phyloP scores from a whole-genome alignment of 1,284 basidiomycete species.

The Earliella scabrosa region DNA sequence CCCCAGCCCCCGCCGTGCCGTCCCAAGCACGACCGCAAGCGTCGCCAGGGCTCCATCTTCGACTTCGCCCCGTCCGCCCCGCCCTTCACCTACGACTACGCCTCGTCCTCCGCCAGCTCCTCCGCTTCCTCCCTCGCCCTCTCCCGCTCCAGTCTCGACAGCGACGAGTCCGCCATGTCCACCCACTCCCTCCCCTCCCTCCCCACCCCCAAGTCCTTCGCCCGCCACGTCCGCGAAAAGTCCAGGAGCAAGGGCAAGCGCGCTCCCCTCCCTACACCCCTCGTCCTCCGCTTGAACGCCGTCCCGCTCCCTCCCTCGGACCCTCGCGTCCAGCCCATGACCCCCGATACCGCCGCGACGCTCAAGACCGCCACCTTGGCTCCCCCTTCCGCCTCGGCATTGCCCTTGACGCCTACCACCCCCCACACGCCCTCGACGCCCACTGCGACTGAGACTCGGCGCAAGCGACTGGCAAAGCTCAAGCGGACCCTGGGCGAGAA shows the following conservation, averaged over 20 bases:
- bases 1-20: constrained; percentile 20
- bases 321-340: constrained; percentile 16
- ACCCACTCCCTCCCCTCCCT: constrained; percentile 13
- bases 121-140: constrained; percentile 35
- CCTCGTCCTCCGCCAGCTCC: constrained; percentile 35
- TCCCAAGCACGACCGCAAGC: constrained; percentile 18
- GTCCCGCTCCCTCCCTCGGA: constrained; percentile 27
- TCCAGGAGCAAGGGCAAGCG: constrained; percentile 21
- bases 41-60: constrained; percentile 41
- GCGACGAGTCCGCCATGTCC: constrained; percentile 9
- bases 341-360: constrained; percentile 19
- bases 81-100: constrained; percentile 22
- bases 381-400: constrained; percentile 1
- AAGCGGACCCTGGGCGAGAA: constrained; percentile 56
- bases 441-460: constrained; percentile 31
- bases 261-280: constrained; percentile 28
- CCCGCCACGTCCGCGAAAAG: constrained; percentile 23
- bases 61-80: constrained; percentile 19
- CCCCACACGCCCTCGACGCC: constrained; percentile 31
- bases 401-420: constrained; percentile 18
- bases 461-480: constrained; percentile 52
- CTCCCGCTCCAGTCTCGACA: constrained; percentile 28
- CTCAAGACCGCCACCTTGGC: constrained; percentile 8
- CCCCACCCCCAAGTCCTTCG: constrained; percentile 18
- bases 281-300: constrained; percentile 36